These are phyloP conservation scores for Geotrichum reessii DNA, from an alignment of 1,139 yeast species.

Conservation along the genomic window DNA sequence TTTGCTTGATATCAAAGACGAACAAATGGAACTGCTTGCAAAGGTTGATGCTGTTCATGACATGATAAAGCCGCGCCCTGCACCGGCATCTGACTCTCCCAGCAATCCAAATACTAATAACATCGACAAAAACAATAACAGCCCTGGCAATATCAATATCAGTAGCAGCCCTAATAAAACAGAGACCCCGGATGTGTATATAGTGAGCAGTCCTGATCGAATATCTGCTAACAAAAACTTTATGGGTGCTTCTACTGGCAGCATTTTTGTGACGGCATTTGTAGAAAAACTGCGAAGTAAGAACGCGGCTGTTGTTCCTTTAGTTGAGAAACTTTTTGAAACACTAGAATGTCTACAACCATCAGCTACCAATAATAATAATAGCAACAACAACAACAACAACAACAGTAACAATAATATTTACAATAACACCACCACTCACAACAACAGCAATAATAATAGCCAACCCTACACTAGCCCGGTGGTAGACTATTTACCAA, in stretches of 20 bases:
- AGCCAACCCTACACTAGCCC: slow-evolving; percentile 1
- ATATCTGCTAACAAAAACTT: slow-evolving; percentile 30
- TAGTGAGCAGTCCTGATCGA: slow-evolving; percentile 26
- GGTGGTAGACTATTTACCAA: slow-evolving; percentile 17
- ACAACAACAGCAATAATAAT: neutral
- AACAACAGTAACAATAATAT: neutral
- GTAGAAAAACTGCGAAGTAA: slow-evolving; percentile 26
- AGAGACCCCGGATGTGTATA: slow-evolving; percentile 22
- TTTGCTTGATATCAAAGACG: slow-evolving; percentile 55
- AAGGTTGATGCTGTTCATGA: slow-evolving; percentile 26
- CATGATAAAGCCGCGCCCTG: neutral
- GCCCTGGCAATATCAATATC: neutral
- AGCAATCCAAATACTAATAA: neutral
- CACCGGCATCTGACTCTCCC: neutral
- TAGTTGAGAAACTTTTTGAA: slow-evolving; percentile 21
- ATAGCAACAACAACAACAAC: neutral
- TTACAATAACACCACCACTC: neutral
- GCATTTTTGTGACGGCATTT: slow-evolving; percentile 28
- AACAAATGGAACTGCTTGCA: slow-evolving; percentile 44
- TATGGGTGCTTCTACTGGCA: slow-evolving; percentile 34
- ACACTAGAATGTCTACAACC: slow-evolving; percentile 14
- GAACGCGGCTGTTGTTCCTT: slow-evolving; percentile 23
- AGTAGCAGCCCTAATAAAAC: neutral
- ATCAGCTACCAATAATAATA: neutral
- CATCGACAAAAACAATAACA: neutral